phyloP scores from a whole-genome alignment of 495 filamentous ascomycete species.

The Extremus antarcticus region DNA sequence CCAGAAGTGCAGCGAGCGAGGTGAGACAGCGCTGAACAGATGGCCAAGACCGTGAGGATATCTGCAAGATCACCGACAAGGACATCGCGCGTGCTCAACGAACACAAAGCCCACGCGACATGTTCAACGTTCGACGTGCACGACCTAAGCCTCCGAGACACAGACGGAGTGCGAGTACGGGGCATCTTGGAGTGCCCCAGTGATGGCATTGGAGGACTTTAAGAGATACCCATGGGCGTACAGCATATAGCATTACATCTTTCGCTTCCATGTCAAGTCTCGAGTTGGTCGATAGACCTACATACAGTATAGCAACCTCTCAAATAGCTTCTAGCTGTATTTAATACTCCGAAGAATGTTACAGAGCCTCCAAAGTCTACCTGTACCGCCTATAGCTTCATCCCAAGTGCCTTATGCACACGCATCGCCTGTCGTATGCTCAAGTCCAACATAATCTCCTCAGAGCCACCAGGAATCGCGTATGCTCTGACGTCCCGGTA shows the following conservation, averaged over 20 bases:
- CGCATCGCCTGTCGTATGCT: slow-evolving; percentile 86
- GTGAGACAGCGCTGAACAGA: neutral
- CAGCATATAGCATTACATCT: too few relatives aligned
- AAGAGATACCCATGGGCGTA: neutral
- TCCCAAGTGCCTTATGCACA: slow-evolving; percentile 83
- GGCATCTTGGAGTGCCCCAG: neutral
- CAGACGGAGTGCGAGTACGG: neutral
- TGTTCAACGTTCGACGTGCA: neutral
- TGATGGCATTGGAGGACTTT: neutral
- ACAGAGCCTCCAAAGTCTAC: too few relatives aligned
- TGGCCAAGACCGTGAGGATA: neutral
- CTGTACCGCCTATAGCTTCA: slow-evolving; percentile 93
- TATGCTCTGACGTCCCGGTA: slow-evolving; percentile 97
- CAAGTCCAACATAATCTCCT: slow-evolving; percentile 98
- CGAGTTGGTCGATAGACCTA: too few relatives aligned
- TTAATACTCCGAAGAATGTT: too few relatives aligned
- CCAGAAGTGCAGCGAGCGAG: neutral
- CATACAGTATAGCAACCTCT: too few relatives aligned
- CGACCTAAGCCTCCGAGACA: neutral
- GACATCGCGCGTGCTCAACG: neutral
- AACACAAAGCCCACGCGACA: neutral
- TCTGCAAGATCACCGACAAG: neutral
- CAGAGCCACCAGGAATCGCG: slow-evolving; percentile 89
- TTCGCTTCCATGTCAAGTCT: too few relatives aligned
- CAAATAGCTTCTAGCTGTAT: too few relatives aligned